A percentile compares a stretch with the other conserved stretches of the same genome.
Evolutionary conservation across 345 rosid species (phyloP).

Genomic region (Eucalyptus decipiens): DNA sequence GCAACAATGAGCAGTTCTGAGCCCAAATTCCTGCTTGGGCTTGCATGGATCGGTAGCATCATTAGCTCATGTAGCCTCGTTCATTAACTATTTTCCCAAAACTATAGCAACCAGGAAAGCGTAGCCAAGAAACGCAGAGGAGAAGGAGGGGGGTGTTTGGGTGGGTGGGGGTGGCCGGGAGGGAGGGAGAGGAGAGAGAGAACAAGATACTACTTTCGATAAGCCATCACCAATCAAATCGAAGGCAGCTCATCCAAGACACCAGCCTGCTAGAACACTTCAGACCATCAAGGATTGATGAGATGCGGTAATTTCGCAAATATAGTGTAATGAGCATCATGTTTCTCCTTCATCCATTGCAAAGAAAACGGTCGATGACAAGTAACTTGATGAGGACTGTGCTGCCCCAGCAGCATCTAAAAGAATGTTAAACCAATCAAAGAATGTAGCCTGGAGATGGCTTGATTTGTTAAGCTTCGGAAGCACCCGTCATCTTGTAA

Average conservation of each 20-base stretch:
- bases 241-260: neutral
- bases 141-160: too few relatives aligned
- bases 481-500: slow-evolving; percentile 26
- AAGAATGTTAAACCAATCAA: neutral
- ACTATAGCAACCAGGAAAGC: neutral
- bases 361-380: neutral
- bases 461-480: neutral
- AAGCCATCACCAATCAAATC: neutral
- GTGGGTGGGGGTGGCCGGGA: too few relatives aligned
- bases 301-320: neutral
- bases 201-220: neutral
- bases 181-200: neutral
- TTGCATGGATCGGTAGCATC: neutral
- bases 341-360: neutral
- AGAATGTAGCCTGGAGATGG: neutral
- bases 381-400: neutral
- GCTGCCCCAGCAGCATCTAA: neutral
- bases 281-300: neutral
- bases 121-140: neutral
- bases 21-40: neutral
- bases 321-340: neutral
- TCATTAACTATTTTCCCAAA: neutral
- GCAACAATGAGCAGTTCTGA: neutral
- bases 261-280: neutral
- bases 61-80: neutral